These are phyloP conservation scores for Backusella mclennaniae DNA, from an alignment of 192 early-diverging fungal species.

Conservation along the genomic window DNA sequence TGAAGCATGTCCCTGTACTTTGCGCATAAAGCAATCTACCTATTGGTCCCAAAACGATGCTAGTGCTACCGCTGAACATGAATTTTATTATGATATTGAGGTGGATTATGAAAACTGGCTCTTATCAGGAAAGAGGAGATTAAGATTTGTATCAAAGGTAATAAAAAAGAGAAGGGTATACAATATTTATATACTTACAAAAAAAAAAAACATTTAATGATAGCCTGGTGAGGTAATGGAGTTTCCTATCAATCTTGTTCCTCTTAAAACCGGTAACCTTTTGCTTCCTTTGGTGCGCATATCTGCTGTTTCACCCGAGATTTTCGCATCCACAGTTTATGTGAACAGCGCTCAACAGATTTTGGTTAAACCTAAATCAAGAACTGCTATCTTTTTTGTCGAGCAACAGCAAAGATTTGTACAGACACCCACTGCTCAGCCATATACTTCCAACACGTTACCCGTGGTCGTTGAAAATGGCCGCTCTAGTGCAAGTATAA, in stretches of 20 bases:
- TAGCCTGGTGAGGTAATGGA: slow-evolving; percentile 48
- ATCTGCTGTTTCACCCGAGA: slow-evolving; percentile 35
- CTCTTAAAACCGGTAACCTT: slow-evolving; percentile 58
- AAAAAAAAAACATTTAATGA: not conserved
- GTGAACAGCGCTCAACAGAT: slow-evolving; percentile 59
- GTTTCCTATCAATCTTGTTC: slow-evolving; percentile 52
- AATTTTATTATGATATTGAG: slow-evolving; percentile 60
- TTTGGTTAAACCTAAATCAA: slow-evolving; percentile 53
- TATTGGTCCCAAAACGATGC: slow-evolving; percentile 44
- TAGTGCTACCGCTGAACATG: slow-evolving; percentile 19
- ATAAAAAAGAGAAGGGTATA: not conserved
- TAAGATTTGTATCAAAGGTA: slow-evolving; percentile 60
- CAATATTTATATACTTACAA: not conserved
- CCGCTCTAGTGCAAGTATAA: slow-evolving; percentile 2
- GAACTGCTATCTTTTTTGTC: slow-evolving; percentile 57
- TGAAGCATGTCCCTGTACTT: slow-evolving; percentile 52
- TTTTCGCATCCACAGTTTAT: slow-evolving; percentile 51
- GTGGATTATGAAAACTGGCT: slow-evolving; percentile 71
- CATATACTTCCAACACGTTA: not conserved
- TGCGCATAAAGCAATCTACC: slow-evolving; percentile 51
- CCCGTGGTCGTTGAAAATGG: not conserved
- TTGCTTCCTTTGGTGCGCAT: slow-evolving; percentile 51
- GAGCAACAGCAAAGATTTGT: slow-evolving; percentile 54
- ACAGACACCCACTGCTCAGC: slow-evolving; percentile 3
- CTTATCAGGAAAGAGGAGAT: slow-evolving; percentile 59